A percentile compares a stretch with the other conserved stretches of the same genome.
These are phyloP conservation scores for Melampsora americana DNA, from an alignment of 1,284 basidiomycete species.

Conservation along the genomic window DNA sequence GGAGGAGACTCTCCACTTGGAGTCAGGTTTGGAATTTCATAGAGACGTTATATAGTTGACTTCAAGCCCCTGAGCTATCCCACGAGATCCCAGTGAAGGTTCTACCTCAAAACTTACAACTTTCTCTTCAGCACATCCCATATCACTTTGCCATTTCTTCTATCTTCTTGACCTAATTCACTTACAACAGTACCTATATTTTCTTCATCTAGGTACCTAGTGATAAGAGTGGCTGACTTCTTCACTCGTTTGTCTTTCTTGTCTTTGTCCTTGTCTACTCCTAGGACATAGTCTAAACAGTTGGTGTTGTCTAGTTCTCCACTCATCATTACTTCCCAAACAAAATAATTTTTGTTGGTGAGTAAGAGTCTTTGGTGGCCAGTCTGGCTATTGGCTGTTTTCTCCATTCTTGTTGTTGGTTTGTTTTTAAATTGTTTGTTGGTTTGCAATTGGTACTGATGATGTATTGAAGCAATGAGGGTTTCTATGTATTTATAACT, in stretches of 20 bases:
- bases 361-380: not conserved
- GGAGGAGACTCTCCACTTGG: too few species aligned
- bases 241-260: not conserved
- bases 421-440: too few species aligned
- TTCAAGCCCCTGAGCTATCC: too few species aligned
- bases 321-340: not conserved
- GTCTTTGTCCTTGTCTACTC: not conserved
- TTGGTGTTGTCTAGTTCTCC: not conserved
- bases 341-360: slow-evolving; percentile 4
- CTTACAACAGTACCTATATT: not conserved
- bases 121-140: not conserved
- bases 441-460: too few species aligned
- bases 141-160: not conserved
- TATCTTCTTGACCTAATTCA: not conserved
- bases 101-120: too few species aligned
- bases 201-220: not conserved
- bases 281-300: not conserved
- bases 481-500: too few species aligned
- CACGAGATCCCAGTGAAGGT: too few species aligned
- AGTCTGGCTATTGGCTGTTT: too few species aligned
- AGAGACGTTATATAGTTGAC: too few species aligned
- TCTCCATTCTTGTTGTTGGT: too few species aligned
- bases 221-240: not conserved
- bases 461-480: too few species aligned
- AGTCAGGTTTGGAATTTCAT: too few species aligned